Evolutionary conservation across 305 asterid genomes (phyloP), one percentile per base, ranked within the genome.

Genomic region (Fraxinus angustifolia): DNA sequence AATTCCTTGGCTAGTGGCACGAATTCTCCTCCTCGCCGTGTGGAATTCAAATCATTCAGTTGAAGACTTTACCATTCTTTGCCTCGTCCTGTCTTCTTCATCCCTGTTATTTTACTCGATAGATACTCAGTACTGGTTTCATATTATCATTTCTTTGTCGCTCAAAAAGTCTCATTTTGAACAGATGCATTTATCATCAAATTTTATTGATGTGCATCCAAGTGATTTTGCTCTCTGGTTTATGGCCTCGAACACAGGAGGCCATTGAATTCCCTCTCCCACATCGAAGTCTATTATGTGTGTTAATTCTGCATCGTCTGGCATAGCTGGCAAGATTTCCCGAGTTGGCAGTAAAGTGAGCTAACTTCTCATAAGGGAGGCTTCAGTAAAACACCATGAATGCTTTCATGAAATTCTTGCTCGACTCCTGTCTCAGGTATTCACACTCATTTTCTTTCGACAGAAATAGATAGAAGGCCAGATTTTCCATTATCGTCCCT

Each of bases 11-110:
- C 93, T 34, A 79, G 56, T 42, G 12, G 84, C 92, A 0, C 58
- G 77, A 56, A 45, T 79, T 80, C 90, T 88, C 8, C 84, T 40
- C 79, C 90, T 83, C 1, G 86, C 93, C 98, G 77, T 93, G 93
- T 26, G 94, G 97, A 60, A 94, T 90, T 30, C 89, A 88, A 28
- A 81, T 83, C 95, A 91, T 91, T 82, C 93, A 90, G 75, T 92
- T 92, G 87, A 92, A 92, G 68, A 85, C 95, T 58, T 58, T 87
- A 11, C 92, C 92, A 92, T 34, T 91, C 91, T 67, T 80, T 79
- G 7, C 80, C 76, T 23, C 53, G 79, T 6, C 84, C 87, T 65
- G 76, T 77, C 40, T 33, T 88, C 82, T 82, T 84, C 84, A 65
- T 75, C 42, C 88, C 84, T 84, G 58, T 81, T 17, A 87, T 67